Base-by-base conservation (phyloP, 1,284 basidiomycete species). In the Termitomyces sp. region DNA sequence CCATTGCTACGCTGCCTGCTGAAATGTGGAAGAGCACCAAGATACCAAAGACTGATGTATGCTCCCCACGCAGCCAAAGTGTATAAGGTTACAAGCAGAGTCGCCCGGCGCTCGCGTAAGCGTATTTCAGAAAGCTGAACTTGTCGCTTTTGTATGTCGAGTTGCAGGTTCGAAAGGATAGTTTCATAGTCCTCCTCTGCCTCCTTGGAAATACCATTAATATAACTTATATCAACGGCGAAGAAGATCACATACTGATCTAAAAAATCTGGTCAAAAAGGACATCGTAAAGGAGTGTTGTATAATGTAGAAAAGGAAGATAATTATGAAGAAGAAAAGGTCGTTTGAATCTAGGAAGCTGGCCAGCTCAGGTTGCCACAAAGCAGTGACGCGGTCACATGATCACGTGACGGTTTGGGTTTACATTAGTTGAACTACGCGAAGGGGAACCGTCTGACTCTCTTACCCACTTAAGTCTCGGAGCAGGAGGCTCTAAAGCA, bases 71-170 rank as follows among this genome's bases (percentile, higher is more conserved):
- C 69, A 0, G 85, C 81, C 59, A 96, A 72, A 0, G 92, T 87
- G 67, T 93, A 96, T 5, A 93, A 69, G 0, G 94, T 94, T 46
- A 92, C 83, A 30, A 90, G 75, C 44, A 95, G 77, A 10, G 87
- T 89, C 2, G 91, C 79, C 2, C 94, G 80, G 38, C 93, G 82
- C 70, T 98, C 90, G 24, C 94, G 84, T 47, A 92, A 73, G 9
- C 92, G 84, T 64, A 98, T 91, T 67, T 95, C 94, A 1, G 91
- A 87, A 7, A 99, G 83, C 56, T 86, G 82, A 34, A 83, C 80
- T 70, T 96, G 90, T 24, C 87, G 81, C 58, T 84, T 83, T 65
- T 84, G 79, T 47, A 92, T 86, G 64, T 88, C 81, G n/a, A 72
- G 68, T 6, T 84, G 82, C 43, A 92, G 75, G 40, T 72, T 70